A percentile compares a stretch with the other conserved stretches of the same genome.
Conservation (phyloP, 139 green algal genomes). For the Chlamydomonas sphaeroides region DNA sequence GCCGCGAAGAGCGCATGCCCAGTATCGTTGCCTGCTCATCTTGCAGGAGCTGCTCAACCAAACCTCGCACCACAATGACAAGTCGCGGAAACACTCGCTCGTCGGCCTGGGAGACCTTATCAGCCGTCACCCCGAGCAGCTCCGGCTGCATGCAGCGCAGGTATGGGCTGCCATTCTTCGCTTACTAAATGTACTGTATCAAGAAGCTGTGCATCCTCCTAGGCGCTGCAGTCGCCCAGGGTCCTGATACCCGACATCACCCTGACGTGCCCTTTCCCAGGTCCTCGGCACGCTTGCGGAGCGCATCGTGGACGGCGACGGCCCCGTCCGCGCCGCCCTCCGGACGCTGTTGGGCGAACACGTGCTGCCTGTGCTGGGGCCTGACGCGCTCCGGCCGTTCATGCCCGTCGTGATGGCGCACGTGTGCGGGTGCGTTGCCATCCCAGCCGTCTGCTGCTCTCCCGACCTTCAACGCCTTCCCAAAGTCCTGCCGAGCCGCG, state of each 20-base stretch:
- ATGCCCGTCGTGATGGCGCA: slow-evolving; percentile 86
- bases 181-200: no score
- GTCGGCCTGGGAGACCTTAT: slow-evolving; percentile 78
- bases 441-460: neutral
- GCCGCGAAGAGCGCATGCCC: no score
- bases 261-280: no score
- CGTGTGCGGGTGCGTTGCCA: slow-evolving; percentile 54
- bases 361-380: slow-evolving; percentile 66
- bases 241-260: no score
- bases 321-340: slow-evolving; percentile 46
- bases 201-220: no score
- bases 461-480: no score
- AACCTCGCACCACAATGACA: slow-evolving; percentile 81
- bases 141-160: slow-evolving; percentile 43
- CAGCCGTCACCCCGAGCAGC: slow-evolving; percentile 64
- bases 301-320: slow-evolving; percentile 56
- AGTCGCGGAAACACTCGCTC: slow-evolving; percentile 74
- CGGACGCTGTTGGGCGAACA: slow-evolving; percentile 43
- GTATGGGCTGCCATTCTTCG: no score
- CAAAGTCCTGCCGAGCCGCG: no score
- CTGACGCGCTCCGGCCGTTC: slow-evolving; percentile 72
- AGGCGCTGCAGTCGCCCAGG: no score
- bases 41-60: slow-evolving; percentile 84
- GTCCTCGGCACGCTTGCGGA: slow-evolving; percentile 49
- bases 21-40: neutral